Evolutionary conservation across 306 rosid genomes (phyloP), one percentile per base, ranked within the genome.

Genomic region (Calophaca sinica): DNA sequence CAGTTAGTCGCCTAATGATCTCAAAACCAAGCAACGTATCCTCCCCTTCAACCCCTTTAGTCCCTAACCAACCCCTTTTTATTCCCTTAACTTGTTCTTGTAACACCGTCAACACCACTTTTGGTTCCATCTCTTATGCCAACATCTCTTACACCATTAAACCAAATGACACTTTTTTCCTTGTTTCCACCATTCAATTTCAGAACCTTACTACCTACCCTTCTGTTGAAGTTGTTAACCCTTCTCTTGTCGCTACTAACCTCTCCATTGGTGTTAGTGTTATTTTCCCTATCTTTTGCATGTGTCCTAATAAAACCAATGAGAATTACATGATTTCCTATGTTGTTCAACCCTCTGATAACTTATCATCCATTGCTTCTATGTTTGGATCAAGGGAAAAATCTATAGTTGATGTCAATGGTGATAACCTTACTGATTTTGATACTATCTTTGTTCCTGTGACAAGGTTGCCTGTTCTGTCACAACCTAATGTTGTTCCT

Each of bases 51-150:
- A 6, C 87, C 0, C 53, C 90, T 6, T 80, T 94, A 5, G 5
- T 84, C 72, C 76, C 82, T 0, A 46, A 52, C 29, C 96, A 91
- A n/a, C 52, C 86, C 42, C 93, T 94, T 45, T 78, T 94, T 2
- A 36, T 94, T 53, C 98, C 98, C n/a, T 2, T 94, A 1, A 13
- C 87, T 3, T 94, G 98, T 49, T 83, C 87, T 4, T 94, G 98
- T 86, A 82, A 88, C 67, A 9, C 72, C 26, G 51, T 86, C 54
- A 90, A 89, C 76, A 2, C 64, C 65, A 52, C 84, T 65, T 53
- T 58, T 62, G 86, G 86, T 4, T 49, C 79, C 69, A 62, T 94
- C 77, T 94, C 98, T 10, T 91, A 80, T 45, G 94, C 98, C 28
- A 91, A 91, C 70, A 5, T 92, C 82, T 79, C 97, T 2, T 81